Evolutionary conservation across 2,329 filamentous ascomycete species (phyloP), one percentile per base, ranked within the genome.

Genomic region (Leptographium galeiforme): DNA sequence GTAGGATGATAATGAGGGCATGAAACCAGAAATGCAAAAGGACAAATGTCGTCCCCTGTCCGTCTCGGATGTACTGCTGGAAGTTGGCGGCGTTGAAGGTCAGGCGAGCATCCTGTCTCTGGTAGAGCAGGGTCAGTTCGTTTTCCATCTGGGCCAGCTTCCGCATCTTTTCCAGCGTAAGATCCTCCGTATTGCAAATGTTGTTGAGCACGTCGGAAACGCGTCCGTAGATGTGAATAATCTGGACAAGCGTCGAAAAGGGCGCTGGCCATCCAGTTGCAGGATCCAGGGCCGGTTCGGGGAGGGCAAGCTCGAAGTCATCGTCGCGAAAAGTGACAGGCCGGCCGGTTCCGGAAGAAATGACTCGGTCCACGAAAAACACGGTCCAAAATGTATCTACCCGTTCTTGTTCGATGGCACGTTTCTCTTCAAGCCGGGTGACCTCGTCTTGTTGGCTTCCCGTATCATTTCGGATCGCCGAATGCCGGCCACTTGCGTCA

Each of bases 381-480:
- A 95, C 85, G 5, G 87, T 84, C 89, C 89, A 95, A 59, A 95
- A 89, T 0, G 89, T 91, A 61, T 95, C 87, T 45, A 89, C 82
- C 16, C 87, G 79, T 63, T 94, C 89, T 57, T 89, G 81, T 61
- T 94, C 88, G 4, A 87, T 78, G 61, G 79, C 84, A 58, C 71
- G 76, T 65, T 77, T 79, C 61, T 83, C 81, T 51, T 69, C 65
- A 1, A 67, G 71, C 54, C 65, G 76, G 56, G 67, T 63, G 0
- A 64, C 60, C 19, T 74, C 68, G 39, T 70, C 62, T 5, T 18
- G 30, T 4, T 32, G 36, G 61, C 63, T 32, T 67, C 18, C 62
- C 58, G 52, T 63, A 41, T 60, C 57, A 38, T 46, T 16, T 19
- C 18, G 14, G 30, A 13, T 25, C 33, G 47, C 33, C 5, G 3